phyloP scores from a whole-genome alignment of 1,284 basidiomycete genomes.

The Sanguinoderma infundibulare region DNA sequence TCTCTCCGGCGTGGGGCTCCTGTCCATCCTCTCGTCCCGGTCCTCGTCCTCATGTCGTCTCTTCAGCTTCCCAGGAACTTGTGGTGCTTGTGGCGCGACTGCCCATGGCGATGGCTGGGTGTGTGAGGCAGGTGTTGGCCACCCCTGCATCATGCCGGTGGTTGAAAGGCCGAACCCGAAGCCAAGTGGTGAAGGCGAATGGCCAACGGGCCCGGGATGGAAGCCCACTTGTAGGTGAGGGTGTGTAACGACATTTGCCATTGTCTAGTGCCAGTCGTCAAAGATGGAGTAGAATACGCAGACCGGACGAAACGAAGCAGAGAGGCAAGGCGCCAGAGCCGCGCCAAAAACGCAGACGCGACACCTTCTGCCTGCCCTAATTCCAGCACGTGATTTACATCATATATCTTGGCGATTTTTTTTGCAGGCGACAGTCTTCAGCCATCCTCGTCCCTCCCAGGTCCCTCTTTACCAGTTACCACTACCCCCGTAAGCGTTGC shows the following conservation, averaged over 20 bases:
- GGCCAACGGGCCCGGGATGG: constrained; percentile 59
- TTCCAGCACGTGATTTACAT: constrained; percentile 31
- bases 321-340: constrained; percentile 32
- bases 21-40: constrained; percentile 75
- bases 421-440: neutral
- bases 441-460: neutral
- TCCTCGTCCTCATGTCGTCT: constrained; percentile 61
- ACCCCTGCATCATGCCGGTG: constrained; percentile 42
- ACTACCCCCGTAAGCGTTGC: neutral
- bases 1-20: constrained; percentile 80
- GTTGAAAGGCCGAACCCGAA: constrained; percentile 70
- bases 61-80: constrained; percentile 54
- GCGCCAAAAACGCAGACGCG: constrained; percentile 24
- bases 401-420: constrained; percentile 30
- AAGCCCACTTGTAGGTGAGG: constrained; percentile 67
- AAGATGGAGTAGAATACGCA: constrained; percentile 18
- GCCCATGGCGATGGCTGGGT: constrained; percentile 29
- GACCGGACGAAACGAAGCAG: constrained; percentile 33
- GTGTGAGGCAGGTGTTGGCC: constrained; percentile 35
- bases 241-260: constrained; percentile 68
- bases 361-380: constrained; percentile 45
- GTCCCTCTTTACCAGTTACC: too few relatives aligned
- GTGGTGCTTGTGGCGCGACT: constrained; percentile 21
- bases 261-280: constrained; percentile 41
- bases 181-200: constrained; percentile 67